Evolutionary conservation across 2,329 filamentous ascomycete genomes (phyloP).

Genomic region (Biscogniauxia marginata): DNA sequence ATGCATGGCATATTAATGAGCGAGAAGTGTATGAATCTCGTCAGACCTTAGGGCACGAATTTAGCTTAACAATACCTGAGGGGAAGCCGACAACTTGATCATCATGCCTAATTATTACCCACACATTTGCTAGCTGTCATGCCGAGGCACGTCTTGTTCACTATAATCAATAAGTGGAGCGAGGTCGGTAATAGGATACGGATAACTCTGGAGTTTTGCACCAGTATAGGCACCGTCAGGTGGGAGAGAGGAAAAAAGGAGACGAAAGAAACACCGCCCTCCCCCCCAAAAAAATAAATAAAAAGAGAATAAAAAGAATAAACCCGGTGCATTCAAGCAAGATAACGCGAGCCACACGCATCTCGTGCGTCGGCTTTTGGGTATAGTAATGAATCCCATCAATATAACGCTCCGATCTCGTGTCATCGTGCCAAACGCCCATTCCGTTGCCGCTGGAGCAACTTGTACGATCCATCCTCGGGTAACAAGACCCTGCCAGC

Average conservation of each 20-base stretch:
- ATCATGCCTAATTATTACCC: background rate
- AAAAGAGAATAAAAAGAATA: conserved; percentile 2
- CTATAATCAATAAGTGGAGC: background rate
- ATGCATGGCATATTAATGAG: too few species aligned
- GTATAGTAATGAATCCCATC: conserved; percentile 24
- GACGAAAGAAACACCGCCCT: background rate
- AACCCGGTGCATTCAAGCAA: conserved; percentile 1
- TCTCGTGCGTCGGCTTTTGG: conserved; percentile 13
- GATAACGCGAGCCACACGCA: conserved; percentile 13
- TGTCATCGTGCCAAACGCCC: conserved; percentile 24
- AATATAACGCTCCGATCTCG: conserved; percentile 10
- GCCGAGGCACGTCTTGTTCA: background rate
- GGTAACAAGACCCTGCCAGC: conserved; percentile 35
- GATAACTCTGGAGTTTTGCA: background rate
- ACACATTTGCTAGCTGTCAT: background rate
- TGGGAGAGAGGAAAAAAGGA: background rate
- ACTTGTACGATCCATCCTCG: conserved; percentile 25
- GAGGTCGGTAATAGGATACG: background rate
- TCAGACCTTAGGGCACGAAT: background rate
- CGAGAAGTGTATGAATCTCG: background rate
- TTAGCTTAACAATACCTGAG: too few species aligned
- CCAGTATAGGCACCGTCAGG: background rate
- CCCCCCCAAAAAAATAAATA: background rate
- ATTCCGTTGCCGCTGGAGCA: conserved; percentile 25
- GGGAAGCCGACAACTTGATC: too few species aligned